These are phyloP conservation scores for Ceratobasidium papillatum DNA, from an alignment of 1,284 basidiomycete genomes.

Conservation along the genomic window DNA sequence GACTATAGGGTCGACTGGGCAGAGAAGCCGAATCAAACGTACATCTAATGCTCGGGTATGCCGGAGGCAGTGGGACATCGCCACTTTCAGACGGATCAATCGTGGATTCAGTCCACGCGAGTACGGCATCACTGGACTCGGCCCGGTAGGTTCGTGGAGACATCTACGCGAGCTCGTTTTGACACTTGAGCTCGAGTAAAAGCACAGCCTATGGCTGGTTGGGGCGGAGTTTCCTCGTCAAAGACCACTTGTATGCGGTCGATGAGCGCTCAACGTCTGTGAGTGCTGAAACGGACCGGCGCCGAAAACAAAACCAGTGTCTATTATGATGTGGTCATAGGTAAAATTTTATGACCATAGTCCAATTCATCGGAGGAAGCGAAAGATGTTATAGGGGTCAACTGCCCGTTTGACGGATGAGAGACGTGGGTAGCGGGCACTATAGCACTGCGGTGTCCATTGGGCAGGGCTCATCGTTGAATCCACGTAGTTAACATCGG, in stretches of 20 bases:
- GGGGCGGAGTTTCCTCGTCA: neutral
- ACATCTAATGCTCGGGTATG: neutral
- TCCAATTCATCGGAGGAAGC: conserved; percentile 41
- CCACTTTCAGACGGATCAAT: neutral
- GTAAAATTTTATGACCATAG: neutral
- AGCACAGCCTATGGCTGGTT: neutral
- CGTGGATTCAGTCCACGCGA: conserved; percentile 36
- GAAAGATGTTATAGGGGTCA: conserved; percentile 40
- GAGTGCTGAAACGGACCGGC: neutral
- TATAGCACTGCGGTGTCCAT: conserved; percentile 39
- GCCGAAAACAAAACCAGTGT: neutral
- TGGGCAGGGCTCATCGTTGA: conserved; percentile 32
- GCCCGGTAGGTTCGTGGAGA: neutral
- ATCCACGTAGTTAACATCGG: conserved; percentile 41
- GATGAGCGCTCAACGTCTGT: neutral
- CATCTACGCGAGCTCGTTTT: neutral
- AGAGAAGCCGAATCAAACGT: neutral
- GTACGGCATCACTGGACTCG: neutral
- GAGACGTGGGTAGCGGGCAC: conserved; percentile 22
- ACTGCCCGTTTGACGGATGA: conserved; percentile 21
- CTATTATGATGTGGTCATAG: neutral
- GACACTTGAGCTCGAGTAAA: neutral
- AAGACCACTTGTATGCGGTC: neutral
- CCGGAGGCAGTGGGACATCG: conserved; percentile 10
- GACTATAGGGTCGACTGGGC: neutral